Conservation (phyloP, 2,329 filamentous ascomycete species). For the Metarhizium sp. region DNA sequence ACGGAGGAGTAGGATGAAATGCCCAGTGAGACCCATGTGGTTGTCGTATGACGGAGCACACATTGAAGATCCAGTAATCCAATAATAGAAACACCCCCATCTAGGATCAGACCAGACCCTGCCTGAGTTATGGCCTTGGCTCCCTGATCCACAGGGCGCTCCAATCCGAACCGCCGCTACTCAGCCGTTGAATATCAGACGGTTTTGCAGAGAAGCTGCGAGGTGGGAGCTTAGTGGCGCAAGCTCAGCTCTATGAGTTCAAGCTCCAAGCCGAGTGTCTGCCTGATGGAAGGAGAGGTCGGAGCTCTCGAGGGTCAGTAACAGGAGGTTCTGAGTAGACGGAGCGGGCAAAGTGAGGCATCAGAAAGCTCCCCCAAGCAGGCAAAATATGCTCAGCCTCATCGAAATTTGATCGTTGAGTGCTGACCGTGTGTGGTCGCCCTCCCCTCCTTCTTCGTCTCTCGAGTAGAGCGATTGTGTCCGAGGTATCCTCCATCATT, state of each 20-base stretch:
- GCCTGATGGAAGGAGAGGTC: too few relatives aligned
- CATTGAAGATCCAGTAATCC: background rate
- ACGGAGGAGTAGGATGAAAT: background rate
- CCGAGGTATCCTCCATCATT: background rate
- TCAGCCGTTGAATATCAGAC: background rate
- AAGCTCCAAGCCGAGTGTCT: too few relatives aligned
- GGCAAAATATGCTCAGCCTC: background rate
- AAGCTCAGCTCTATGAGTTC: too few relatives aligned
- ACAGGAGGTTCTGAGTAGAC: background rate
- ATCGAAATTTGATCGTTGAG: background rate
- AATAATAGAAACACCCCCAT: conserved; percentile 1
- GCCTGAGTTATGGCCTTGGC: background rate
- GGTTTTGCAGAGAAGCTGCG: background rate
- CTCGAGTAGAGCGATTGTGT: background rate
- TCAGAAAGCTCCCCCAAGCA: background rate
- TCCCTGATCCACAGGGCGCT: background rate
- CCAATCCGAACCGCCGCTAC: background rate
- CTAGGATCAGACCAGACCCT: background rate
- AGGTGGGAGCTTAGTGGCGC: too few relatives aligned
- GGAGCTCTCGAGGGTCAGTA: too few relatives aligned
- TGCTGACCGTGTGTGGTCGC: background rate
- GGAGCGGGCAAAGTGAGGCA: background rate
- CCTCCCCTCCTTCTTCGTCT: background rate
- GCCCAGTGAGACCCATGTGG: background rate
- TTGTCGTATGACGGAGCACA: background rate